These are phyloP conservation scores for Hypoxylon fragiforme DNA, from an alignment of 495 filamentous ascomycete genomes.

Conservation along the genomic window DNA sequence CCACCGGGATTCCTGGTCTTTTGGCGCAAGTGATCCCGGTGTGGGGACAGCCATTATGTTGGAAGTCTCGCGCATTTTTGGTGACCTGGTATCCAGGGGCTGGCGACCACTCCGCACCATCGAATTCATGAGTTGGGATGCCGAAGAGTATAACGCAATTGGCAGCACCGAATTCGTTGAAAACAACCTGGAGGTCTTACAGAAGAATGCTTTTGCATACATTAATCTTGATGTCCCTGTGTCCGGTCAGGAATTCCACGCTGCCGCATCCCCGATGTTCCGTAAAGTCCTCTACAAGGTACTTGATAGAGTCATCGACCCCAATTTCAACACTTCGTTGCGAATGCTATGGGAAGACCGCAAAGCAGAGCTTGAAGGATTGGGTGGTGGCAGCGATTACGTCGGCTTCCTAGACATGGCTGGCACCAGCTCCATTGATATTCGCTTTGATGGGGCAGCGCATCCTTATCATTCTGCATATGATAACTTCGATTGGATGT, in stretches of 20 bases:
- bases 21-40: conserved; percentile 82
- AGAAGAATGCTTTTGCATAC: conserved; percentile 76
- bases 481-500: conserved; percentile 89
- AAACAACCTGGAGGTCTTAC: conserved; percentile 78
- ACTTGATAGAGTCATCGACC: conserved; percentile 73
- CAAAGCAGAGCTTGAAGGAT: conserved; percentile 63
- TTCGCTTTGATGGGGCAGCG: conserved; percentile 72
- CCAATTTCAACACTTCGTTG: conserved; percentile 70
- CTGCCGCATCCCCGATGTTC: conserved; percentile 77
- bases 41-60: conserved; percentile 90
- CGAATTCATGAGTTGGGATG: conserved; percentile 95
- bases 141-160: conserved; percentile 87
- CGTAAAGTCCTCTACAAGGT: conserved; percentile 69
- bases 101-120: conserved; percentile 94
- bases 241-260: conserved; percentile 70
- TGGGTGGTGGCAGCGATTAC: conserved; percentile 85
- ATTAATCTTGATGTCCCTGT: conserved; percentile 92
- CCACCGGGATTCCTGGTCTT: conserved; percentile 91
- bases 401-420: conserved; percentile 92
- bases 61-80: conserved; percentile 82
- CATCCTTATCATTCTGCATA: conserved; percentile 85
- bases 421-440: conserved; percentile 87
- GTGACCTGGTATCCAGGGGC: conserved; percentile 69
- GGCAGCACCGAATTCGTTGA: conserved; percentile 96
- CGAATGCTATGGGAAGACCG: conserved; percentile 75